Evolutionary conservation across 768 basidiomycete species (phyloP).

Genomic region (Pleurotus platypus): DNA sequence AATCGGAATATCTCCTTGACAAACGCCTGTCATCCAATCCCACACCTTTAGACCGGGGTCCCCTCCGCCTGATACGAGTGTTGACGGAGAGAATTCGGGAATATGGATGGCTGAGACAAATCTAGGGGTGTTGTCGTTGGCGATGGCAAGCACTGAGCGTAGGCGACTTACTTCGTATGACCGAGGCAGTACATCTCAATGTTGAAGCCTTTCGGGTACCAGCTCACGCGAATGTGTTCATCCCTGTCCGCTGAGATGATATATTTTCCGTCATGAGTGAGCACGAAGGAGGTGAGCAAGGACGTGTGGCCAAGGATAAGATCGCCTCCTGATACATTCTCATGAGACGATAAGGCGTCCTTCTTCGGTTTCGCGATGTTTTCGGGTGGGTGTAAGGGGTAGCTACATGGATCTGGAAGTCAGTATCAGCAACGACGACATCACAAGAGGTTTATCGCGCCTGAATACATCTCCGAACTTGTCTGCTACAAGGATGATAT

Average conservation of each 20-base stretch:
- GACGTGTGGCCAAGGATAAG: constrained; percentile 89
- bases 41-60: constrained; percentile 75
- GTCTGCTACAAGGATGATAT: constrained; percentile 79
- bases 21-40: constrained; percentile 69
- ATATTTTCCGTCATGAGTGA: constrained; percentile 63
- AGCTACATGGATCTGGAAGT: constrained; percentile 34
- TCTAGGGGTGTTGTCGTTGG: constrained; percentile 31
- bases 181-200: constrained; percentile 89
- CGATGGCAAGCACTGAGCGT: background rate
- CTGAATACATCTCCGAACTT: constrained; percentile 95
- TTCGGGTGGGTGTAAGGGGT: constrained; percentile 50
- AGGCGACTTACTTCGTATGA: constrained; percentile 62
- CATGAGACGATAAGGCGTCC: constrained; percentile 52
- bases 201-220: constrained; percentile 82
- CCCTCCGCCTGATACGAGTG: constrained; percentile 85
- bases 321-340: constrained; percentile 64
- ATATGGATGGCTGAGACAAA: constrained; percentile 83
- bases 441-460: constrained; percentile 29
- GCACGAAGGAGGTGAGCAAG: constrained; percentile 68
- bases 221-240: constrained; percentile 90
- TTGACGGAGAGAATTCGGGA: constrained; percentile 38
- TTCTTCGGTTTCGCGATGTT: constrained; percentile 25
- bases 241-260: constrained; percentile 93
- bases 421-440: background rate
- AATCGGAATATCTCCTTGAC: constrained; percentile 51